Evolutionary conservation across 768 basidiomycete genomes (phyloP).

Genomic region (Boletus pseudo-olivaceus): DNA sequence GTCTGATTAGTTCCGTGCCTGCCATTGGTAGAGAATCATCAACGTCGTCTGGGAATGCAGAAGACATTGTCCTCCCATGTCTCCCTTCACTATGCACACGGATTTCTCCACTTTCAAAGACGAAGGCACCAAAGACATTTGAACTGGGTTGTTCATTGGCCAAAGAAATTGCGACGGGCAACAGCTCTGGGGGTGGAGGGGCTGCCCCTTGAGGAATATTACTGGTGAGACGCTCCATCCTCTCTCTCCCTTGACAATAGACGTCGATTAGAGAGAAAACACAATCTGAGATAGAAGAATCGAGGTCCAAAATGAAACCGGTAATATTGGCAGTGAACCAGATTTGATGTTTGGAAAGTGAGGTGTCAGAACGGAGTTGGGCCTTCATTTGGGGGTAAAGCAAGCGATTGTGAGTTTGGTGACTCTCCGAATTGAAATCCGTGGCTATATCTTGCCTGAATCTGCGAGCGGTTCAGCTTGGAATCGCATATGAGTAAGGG

Average conservation of each 20-base stretch:
- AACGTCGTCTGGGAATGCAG: constrained; percentile 38
- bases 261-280: constrained; percentile 83
- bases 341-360: constrained; percentile 47
- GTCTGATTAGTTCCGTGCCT: constrained; percentile 59
- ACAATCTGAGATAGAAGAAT: constrained; percentile 74
- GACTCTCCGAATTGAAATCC: constrained; percentile 70
- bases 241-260: constrained; percentile 76
- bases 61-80: constrained; percentile 37
- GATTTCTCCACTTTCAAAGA: constrained; percentile 84
- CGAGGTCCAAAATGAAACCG: constrained; percentile 83
- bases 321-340: constrained; percentile 69
- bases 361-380: constrained; percentile 56
- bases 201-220: constrained; percentile 41
- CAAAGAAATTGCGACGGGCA: constrained; percentile 5
- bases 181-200: constrained; percentile 3
- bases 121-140: constrained; percentile 60
- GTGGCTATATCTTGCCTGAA: constrained; percentile 71
- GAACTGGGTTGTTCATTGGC: constrained; percentile 42
- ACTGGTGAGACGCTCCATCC: constrained; percentile 64
- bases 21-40: constrained; percentile 50
- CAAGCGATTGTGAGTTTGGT: constrained; percentile 67
- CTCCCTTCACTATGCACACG: constrained; percentile 58
- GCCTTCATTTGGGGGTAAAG: constrained; percentile 81
- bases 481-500: not conserved
- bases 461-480: constrained; percentile 36